These are phyloP conservation scores for Calonectria pteridis DNA, from an alignment of 2,329 filamentous ascomycete species.

Conservation along the genomic window DNA sequence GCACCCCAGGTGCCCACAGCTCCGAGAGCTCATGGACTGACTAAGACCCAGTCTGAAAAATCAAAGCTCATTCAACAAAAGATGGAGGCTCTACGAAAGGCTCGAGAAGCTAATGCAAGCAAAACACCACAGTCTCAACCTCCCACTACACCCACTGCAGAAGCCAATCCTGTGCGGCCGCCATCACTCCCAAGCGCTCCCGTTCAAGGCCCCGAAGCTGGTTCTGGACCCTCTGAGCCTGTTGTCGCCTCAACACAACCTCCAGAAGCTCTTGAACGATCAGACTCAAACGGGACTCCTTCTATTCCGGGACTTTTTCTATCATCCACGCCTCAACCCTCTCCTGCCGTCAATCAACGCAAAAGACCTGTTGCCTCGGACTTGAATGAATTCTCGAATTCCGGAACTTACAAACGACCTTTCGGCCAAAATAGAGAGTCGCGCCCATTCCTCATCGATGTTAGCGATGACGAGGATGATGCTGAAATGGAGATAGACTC, in stretches of 20 bases:
- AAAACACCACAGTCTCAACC: constrained; percentile 32
- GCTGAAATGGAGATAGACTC: constrained; percentile 77
- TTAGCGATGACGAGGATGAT: constrained; percentile 80
- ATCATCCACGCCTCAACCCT: constrained; percentile 45
- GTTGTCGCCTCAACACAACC: constrained; percentile 20
- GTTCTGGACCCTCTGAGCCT: constrained; percentile 4
- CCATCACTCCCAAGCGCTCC: not conserved
- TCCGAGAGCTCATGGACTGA: constrained; percentile 54
- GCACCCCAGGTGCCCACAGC: not conserved
- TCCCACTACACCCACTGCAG: constrained; percentile 16
- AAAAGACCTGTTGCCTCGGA: constrained; percentile 74
- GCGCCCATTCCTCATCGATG: constrained; percentile 81
- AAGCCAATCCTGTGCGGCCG: not conserved
- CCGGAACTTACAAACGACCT: constrained; percentile 66
- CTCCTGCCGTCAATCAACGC: constrained; percentile 34
- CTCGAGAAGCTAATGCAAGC: constrained; percentile 59
- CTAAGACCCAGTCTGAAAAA: constrained; percentile 70
- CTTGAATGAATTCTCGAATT: constrained; percentile 69
- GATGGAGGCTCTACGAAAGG: constrained; percentile 79
- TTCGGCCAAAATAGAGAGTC: constrained; percentile 71
- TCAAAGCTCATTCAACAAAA: constrained; percentile 81
- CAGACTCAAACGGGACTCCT: constrained; percentile 30
- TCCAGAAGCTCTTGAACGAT: constrained; percentile 10
- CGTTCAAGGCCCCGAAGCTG: constrained; percentile 4
- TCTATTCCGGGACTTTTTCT: constrained; percentile 55